phyloP scores from a whole-genome alignment of 2,329 filamentous ascomycete species.

The Penicillium sp. region DNA sequence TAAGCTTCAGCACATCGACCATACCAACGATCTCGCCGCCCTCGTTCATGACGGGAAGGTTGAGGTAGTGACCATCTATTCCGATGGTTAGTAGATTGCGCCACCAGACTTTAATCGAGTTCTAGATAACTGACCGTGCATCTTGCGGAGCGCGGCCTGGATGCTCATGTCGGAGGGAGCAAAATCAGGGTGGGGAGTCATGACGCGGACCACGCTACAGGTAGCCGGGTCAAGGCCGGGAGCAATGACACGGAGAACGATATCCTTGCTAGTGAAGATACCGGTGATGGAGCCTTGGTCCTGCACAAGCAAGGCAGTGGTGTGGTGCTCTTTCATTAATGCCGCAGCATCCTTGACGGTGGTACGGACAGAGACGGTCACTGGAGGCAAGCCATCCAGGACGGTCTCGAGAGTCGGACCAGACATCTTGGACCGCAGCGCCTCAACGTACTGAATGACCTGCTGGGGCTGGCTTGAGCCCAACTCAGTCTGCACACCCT shows the following conservation, averaged over 20 bases:
- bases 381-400: slow-evolving; percentile 85
- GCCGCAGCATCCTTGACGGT: slow-evolving; percentile 94
- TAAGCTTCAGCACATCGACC: slow-evolving; percentile 98
- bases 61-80: slow-evolving; percentile 93
- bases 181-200: slow-evolving; percentile 99
- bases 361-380: slow-evolving; percentile 91
- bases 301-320: slow-evolving; percentile 92
- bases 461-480: slow-evolving; percentile 96
- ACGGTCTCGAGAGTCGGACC: slow-evolving; percentile 95
- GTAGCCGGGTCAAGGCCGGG: slow-evolving; percentile 90
- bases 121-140: slow-evolving; percentile 74
- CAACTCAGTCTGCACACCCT: slow-evolving; percentile 96
- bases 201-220: slow-evolving; percentile 97
- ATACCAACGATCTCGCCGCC: slow-evolving; percentile 97
- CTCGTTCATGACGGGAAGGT: slow-evolving; percentile 98
- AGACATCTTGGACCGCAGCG: slow-evolving; percentile 93
- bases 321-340: slow-evolving; percentile 99
- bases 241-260: slow-evolving; percentile 95
- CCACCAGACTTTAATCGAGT: not conserved
- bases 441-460: slow-evolving; percentile 98
- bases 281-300: slow-evolving; percentile 97
- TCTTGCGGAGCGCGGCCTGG: slow-evolving; percentile 95
- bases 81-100: slow-evolving; percentile 9
- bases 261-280: slow-evolving; percentile 99
- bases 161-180: slow-evolving; percentile 99